phyloP scores from a whole-genome alignment of 768 basidiomycete species.

The Daedaleopsis nitida region DNA sequence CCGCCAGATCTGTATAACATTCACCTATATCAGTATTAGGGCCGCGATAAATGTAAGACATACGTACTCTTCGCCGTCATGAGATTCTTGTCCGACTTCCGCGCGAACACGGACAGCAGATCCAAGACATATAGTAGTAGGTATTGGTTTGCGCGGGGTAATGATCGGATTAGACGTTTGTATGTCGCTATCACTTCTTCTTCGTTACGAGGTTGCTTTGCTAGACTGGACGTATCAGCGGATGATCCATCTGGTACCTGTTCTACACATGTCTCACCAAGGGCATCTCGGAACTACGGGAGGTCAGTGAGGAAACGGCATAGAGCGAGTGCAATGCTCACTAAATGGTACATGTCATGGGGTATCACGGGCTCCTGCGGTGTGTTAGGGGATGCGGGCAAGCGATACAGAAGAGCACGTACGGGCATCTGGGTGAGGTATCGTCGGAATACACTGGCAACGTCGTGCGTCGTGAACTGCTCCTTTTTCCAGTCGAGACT shows the following conservation, averaged over 20 bases:
- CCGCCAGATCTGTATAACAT: conserved; percentile 74
- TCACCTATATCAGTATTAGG: background rate
- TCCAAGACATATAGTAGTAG: conserved; percentile 97
- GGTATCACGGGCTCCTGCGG: conserved; percentile 93
- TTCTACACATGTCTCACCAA: conserved; percentile 49
- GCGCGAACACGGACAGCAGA: conserved; percentile 91
- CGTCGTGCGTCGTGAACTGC: conserved; percentile 91
- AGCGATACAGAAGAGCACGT: conserved; percentile 37
- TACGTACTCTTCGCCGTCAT: conserved; percentile 93
- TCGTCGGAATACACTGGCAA: conserved; percentile 93
- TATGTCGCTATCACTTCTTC: conserved; percentile 78
- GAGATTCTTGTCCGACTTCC: conserved; percentile 87
- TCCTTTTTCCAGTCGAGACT: conserved; percentile 87
- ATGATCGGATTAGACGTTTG: conserved; percentile 77
- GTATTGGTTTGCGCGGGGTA: conserved; percentile 91
- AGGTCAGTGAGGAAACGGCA: conserved; percentile 13
- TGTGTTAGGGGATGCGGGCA: conserved; percentile 1
- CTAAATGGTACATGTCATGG: conserved; percentile 82
- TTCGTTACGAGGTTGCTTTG: conserved; percentile 66
- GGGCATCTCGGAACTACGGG: conserved; percentile 73
- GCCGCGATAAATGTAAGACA: background rate
- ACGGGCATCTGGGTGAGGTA: conserved; percentile 98
- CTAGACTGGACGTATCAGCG: conserved; percentile 39
- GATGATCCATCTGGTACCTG: background rate
- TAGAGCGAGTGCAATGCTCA: conserved; percentile 43